Evolutionary conservation across 176 grass and related monocot species (phyloP).

Genomic region (Bonia amplexicaulis): DNA sequence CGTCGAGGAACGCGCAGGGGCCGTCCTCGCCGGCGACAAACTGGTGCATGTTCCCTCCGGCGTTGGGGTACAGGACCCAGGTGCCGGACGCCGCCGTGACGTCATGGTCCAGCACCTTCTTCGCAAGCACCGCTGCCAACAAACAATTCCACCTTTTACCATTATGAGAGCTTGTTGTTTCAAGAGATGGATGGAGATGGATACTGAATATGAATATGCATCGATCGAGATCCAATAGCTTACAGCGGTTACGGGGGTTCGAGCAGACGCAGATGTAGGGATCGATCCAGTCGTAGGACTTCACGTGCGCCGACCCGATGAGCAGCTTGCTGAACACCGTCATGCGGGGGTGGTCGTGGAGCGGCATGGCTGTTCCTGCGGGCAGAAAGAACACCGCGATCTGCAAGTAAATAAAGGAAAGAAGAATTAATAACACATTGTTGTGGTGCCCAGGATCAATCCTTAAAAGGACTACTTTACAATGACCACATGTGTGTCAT

Average conservation of each 20-base stretch:
- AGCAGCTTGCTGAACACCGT: constrained; percentile 61
- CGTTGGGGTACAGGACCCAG: constrained; percentile 45
- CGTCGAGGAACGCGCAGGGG: constrained; percentile 45
- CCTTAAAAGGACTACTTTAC: too few relatives aligned
- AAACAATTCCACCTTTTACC: neutral
- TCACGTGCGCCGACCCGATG: constrained; percentile 41
- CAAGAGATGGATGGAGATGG: neutral
- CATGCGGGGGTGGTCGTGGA: constrained; percentile 60
- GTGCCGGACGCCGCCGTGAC: constrained; percentile 24
- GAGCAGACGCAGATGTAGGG: neutral
- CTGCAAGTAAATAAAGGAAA: neutral
- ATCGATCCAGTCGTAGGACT: constrained; percentile 44
- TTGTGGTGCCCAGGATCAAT: too few relatives aligned
- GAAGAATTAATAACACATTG: too few relatives aligned
- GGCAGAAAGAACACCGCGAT: constrained; percentile 54
- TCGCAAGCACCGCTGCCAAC: constrained; percentile 36
- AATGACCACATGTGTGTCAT: neutral
- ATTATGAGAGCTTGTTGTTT: too few relatives aligned
- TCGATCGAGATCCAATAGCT: neutral
- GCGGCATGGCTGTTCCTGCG: constrained; percentile 30
- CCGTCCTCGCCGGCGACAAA: constrained; percentile 29
- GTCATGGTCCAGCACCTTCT: constrained; percentile 41
- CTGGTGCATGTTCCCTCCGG: constrained; percentile 57
- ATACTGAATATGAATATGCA: too few relatives aligned
- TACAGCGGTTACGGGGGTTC: neutral